phyloP scores from a whole-genome alignment of 306 rosid species.

The Vigna trinervia region DNA sequence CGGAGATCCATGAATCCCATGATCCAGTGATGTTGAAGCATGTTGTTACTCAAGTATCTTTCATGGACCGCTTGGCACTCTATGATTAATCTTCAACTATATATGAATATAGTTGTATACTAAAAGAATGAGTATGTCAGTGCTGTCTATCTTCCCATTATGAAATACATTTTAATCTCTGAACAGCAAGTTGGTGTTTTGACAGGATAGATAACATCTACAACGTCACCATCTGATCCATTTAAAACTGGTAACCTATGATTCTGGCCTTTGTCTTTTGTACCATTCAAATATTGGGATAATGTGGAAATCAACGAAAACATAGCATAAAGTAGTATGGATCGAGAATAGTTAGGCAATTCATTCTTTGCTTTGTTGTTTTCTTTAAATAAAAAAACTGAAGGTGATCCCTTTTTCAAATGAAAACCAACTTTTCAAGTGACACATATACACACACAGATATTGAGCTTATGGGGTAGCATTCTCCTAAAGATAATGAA shows the following conservation, averaged over 20 bases:
- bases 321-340: constrained; percentile 32
- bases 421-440: constrained; percentile 26
- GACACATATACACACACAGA: background rate
- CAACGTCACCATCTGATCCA: constrained; percentile 59
- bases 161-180: constrained; percentile 39
- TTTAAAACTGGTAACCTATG: constrained; percentile 43
- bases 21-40: constrained; percentile 33
- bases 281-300: constrained; percentile 30
- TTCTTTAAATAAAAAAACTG: background rate
- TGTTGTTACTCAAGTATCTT: constrained; percentile 47
- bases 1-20: background rate
- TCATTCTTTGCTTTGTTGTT: constrained; percentile 24
- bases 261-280: constrained; percentile 39
- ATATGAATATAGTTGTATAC: background rate
- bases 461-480: constrained; percentile 22
- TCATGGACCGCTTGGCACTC: constrained; percentile 36
- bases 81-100: constrained; percentile 19
- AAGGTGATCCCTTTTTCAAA: constrained; percentile 22
- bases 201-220: constrained; percentile 50
- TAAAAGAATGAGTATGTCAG: constrained; percentile 23
- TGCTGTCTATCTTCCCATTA: constrained; percentile 52
- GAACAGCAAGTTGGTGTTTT: constrained; percentile 43
- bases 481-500: constrained; percentile 43
- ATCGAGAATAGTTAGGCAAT: constrained; percentile 50
- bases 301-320: constrained; percentile 42